Percentiles rank a stretch among this genome's conserved stretches.
Conservation (phyloP, 78 protist species). For the Acrasis kona region DNA sequence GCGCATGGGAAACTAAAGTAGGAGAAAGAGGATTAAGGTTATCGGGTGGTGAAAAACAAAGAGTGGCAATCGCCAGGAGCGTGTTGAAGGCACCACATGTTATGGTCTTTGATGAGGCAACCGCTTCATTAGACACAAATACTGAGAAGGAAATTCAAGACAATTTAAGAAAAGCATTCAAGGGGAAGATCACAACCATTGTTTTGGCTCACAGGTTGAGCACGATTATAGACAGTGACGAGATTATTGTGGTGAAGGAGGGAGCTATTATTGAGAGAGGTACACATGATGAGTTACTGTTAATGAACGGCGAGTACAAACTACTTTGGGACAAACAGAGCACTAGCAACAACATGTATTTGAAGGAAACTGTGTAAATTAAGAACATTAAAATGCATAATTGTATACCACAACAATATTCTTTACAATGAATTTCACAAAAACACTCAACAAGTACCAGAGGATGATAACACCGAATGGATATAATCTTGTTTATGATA, state of each 20-base stretch:
- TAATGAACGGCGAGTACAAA: slow-evolving; percentile 38
- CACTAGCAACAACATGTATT: too few species aligned
- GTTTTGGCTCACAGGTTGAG: slow-evolving; percentile 94
- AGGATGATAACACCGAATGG: too few species aligned
- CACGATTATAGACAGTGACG: slow-evolving; percentile 72
- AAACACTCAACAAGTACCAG: too few species aligned
- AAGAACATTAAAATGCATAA: too few species aligned
- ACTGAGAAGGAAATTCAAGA: slow-evolving; percentile 72
- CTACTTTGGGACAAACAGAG: slow-evolving; percentile 26
- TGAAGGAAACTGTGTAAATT: too few species aligned
- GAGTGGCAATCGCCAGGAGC: slow-evolving; percentile 82
- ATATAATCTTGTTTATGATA: too few species aligned
- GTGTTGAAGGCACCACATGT: slow-evolving; percentile 69
- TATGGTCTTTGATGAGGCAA: slow-evolving; percentile 92
- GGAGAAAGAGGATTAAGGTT: slow-evolving; percentile 78
- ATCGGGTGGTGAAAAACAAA: slow-evolving; percentile 93
- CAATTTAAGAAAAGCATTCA: slow-evolving; percentile 37
- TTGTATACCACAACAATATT: too few species aligned
- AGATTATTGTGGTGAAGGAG: slow-evolving; percentile 55
- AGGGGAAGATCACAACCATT: slow-evolving; percentile 64
- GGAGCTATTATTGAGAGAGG: slow-evolving; percentile 83
- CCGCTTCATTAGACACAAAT: slow-evolving; percentile 89
- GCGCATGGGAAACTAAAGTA: slow-evolving; percentile 58
- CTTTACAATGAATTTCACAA: too few species aligned
- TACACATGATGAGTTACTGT: slow-evolving; percentile 78